A percentile compares a stretch with the other conserved stretches of the same genome.
phyloP scores from a whole-genome alignment of 306 rosid species.

The Inga laurina region DNA sequence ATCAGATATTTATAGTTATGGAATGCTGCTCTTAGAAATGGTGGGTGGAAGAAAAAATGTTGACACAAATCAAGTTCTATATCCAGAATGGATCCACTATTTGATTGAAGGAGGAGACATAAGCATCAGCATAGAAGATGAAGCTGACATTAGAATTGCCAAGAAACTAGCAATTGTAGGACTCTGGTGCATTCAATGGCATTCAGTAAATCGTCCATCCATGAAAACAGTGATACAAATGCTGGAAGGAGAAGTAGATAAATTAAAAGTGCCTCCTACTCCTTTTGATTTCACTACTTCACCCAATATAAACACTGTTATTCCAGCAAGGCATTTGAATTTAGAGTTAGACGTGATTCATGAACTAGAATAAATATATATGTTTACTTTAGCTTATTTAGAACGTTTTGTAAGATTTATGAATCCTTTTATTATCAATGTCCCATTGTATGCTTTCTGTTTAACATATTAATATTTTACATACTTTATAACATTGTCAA shows the following conservation, averaged over 20 bases:
- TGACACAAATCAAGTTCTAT: background rate
- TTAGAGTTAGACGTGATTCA: constrained; percentile 11
- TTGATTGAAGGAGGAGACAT: background rate
- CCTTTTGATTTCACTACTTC: background rate
- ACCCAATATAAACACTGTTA: background rate
- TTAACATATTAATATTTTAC: background rate
- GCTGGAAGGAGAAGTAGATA: constrained; percentile 24
- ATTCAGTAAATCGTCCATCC: constrained; percentile 25
- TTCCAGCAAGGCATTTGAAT: background rate
- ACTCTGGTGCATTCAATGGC: constrained; percentile 36
- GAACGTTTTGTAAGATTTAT: background rate
- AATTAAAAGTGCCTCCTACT: background rate
- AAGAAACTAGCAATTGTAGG: constrained; percentile 31
- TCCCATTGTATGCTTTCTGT: too few species aligned
- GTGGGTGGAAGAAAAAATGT: background rate
- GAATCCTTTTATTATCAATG: background rate
- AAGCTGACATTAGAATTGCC: background rate
- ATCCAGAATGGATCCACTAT: background rate
- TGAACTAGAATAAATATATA: background rate
- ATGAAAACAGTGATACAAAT: constrained; percentile 20
- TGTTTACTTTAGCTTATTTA: background rate
- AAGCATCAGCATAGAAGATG: background rate
- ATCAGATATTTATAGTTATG: background rate
- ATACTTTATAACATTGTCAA: background rate
- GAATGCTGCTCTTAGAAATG: background rate